These are phyloP conservation scores for Entomortierella beljakovae DNA, from an alignment of 192 early-diverging fungal species.

Conservation along the genomic window DNA sequence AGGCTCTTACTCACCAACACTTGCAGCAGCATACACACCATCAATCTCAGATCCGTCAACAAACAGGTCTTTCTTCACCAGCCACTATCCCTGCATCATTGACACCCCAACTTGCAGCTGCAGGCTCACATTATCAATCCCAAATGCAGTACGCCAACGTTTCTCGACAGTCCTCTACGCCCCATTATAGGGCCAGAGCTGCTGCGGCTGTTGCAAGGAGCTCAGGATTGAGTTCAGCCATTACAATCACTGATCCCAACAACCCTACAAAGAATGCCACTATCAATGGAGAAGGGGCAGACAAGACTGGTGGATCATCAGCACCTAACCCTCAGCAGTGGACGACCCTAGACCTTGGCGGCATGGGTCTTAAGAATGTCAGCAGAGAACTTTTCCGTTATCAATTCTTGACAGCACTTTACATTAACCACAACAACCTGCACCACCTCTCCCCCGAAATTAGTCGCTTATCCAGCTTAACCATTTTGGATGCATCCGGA, in stretches of 20 bases:
- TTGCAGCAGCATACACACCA: constrained; percentile 50
- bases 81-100: constrained; percentile 40
- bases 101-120: constrained; percentile 44
- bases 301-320: constrained; percentile 48
- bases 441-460: constrained; percentile 80
- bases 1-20: constrained; percentile 47
- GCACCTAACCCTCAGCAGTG: constrained; percentile 67
- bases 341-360: constrained; percentile 93
- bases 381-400: constrained; percentile 82
- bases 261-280: constrained; percentile 58
- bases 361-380: constrained; percentile 91
- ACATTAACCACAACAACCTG: constrained; percentile 96
- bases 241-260: constrained; percentile 69
- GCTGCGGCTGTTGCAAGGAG: constrained; percentile 84
- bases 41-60: constrained; percentile 42
- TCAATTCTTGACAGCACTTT: constrained; percentile 89
- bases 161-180: constrained; percentile 81
- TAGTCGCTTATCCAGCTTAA: constrained; percentile 71
- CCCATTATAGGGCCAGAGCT: constrained; percentile 92
- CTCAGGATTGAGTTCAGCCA: constrained; percentile 56
- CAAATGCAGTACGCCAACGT: constrained; percentile 78
- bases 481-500: constrained; percentile 87
- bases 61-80: constrained; percentile 47
- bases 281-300: constrained; percentile 57
- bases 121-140: constrained; percentile 76